These are phyloP conservation scores for Pisolithus sp. DNA, from an alignment of 768 basidiomycete species.

Conservation along the genomic window DNA sequence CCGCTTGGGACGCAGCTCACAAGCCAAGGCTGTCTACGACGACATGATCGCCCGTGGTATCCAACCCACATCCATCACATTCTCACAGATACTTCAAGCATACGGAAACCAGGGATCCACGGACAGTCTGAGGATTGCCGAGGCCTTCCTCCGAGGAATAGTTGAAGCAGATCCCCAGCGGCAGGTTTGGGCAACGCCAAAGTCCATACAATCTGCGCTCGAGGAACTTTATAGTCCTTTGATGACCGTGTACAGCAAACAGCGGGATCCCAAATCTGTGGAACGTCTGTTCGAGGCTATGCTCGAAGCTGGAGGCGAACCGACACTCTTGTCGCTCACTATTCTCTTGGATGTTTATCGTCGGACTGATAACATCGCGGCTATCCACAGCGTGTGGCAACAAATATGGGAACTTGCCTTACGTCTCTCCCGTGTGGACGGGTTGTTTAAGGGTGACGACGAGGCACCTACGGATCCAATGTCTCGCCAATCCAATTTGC, in stretches of 20 bases:
- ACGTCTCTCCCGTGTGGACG: conserved; percentile 30
- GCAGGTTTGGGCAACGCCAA: conserved; percentile 33
- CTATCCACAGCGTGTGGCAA: conserved; percentile 60
- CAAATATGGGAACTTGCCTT: conserved; percentile 56
- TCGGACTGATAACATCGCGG: conserved; percentile 45
- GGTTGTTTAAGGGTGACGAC: conserved; percentile 26
- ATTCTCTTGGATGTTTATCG: conserved; percentile 71
- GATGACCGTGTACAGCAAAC: conserved; percentile 43
- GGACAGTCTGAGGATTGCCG: conserved; percentile 53
- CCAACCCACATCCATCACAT: conserved; percentile 62
- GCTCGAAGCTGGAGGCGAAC: conserved; percentile 47
- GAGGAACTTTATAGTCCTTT: conserved; percentile 59
- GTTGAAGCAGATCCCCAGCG: conserved; percentile 30
- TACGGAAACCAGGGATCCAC: conserved; percentile 46
- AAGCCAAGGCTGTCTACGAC: conserved; percentile 61
- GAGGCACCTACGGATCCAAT: conserved; percentile 3
- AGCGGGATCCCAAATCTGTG: conserved; percentile 43
- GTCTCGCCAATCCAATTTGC: conserved; percentile 42
- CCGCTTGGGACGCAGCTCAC: conserved; percentile 40
- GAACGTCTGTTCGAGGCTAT: conserved; percentile 51
- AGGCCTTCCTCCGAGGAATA: conserved; percentile 56
- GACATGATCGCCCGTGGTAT: conserved; percentile 66
- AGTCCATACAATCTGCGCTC: conserved; percentile 38
- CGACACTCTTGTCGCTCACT: conserved; percentile 55
- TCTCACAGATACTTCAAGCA: conserved; percentile 56